Evolutionary conservation across 2,329 filamentous ascomycete genomes (phyloP), one percentile per base, ranked within the genome.

Genomic region (Fusarium clavum): DNA sequence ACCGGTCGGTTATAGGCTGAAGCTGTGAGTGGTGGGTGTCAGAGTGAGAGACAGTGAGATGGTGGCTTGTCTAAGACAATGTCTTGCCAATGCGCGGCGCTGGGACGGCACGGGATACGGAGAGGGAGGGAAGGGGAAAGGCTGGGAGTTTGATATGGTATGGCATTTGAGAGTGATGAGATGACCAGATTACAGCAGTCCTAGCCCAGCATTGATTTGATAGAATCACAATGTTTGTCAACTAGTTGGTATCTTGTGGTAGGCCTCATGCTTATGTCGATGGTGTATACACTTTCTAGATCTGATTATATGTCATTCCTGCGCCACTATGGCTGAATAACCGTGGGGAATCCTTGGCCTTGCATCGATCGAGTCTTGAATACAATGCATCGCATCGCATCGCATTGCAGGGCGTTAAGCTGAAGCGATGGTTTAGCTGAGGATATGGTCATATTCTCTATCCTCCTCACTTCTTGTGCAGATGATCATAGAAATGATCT

Each of bases 21-120:
- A 45, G 20, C 63, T 48, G 27, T 47, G 46, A 57, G 43, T 59
- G 57, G 43, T 46, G 53, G 65, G 48, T 38, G 53, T 54, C 34
- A 54, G 40, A 22, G 25, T 46, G 54, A 53, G 59, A 58, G 30
- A 54, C 32, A 22, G 25, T 46, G 54, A 53, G 59, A 60, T 55
- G 67, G 58, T 59, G 68, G 58, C 49, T 57, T 70, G 71, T 72
- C 71, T 72, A 44, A 70, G 71, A 73, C 71, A 73, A 47, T 72
- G 69, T 70, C 69, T 71, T 57, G 65, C 55, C 55, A 51, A 57
- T 65, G 65, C 61, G 69, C 69, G 69, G 69, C 69, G 69, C 54
- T 66, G 64, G 65, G 61, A 49, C 61, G 58, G 65, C 69, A 71
- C 69, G 69, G 69, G 69, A 71, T 63, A 60, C 47, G 64, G 63